Conservation (phyloP, 2,329 filamentous ascomycete species). For the Pseudogymnoascus sp. region DNA sequence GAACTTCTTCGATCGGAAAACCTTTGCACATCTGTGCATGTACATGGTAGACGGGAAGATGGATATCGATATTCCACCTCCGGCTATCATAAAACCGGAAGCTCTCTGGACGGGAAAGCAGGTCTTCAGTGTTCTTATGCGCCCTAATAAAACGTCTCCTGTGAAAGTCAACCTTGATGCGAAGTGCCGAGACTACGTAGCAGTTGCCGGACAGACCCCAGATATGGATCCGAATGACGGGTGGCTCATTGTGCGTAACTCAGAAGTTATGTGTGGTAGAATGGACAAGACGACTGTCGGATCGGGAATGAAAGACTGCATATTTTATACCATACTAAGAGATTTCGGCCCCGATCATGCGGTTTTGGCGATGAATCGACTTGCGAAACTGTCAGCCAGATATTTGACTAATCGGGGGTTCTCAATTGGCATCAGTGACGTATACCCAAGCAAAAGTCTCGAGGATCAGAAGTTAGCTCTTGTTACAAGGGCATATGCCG, state of each 20-base stretch:
- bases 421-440: constrained; percentile 91
- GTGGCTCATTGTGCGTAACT: constrained; percentile 90
- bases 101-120: constrained; percentile 96
- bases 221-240: constrained; percentile 81
- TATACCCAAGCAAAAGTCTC: constrained; percentile 70
- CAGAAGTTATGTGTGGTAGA: constrained; percentile 90
- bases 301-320: constrained; percentile 91
- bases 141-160: constrained; percentile 73
- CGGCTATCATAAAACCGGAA: constrained; percentile 76
- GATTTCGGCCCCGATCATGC: constrained; percentile 89
- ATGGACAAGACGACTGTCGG: constrained; percentile 99
- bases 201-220: constrained; percentile 46
- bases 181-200: constrained; percentile 73
- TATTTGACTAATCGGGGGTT: constrained; percentile 87
- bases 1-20: constrained; percentile 79
- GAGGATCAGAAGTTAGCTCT: constrained; percentile 65
- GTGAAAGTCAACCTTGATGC: constrained; percentile 90
- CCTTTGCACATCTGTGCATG: constrained; percentile 82
- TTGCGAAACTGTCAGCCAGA: constrained; percentile 83
- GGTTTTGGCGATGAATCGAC: constrained; percentile 83
- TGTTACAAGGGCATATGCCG: constrained; percentile 67
- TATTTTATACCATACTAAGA: constrained; percentile 93
- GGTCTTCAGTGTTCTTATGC: constrained; percentile 84
- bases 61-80: constrained; percentile 75
- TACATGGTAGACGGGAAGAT: constrained; percentile 84